Conservation (phyloP, 164 flowering plant species). For the Platanus orientalis region DNA sequence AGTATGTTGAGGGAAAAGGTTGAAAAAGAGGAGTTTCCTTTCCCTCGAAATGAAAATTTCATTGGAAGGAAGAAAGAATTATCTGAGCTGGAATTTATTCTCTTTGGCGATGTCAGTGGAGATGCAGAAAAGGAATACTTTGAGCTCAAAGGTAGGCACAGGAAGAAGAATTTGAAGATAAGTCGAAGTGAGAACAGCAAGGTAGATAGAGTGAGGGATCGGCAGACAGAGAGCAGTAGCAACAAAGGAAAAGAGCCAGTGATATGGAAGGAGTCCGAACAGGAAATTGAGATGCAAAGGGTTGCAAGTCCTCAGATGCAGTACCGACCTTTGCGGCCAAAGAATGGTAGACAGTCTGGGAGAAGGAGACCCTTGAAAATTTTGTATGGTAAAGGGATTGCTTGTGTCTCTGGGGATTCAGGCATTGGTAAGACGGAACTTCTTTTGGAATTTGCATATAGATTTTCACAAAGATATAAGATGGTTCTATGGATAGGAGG, state of each 20-base stretch:
- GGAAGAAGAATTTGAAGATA: conserved; percentile 52
- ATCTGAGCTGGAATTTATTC: conserved; percentile 77
- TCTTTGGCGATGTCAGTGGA: conserved; percentile 79
- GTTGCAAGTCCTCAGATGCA: conserved; percentile 36
- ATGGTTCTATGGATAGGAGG: conserved; percentile 97
- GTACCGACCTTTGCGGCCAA: conserved; percentile 26
- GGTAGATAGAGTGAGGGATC: conserved; percentile 31
- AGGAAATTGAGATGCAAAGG: conserved; percentile 90
- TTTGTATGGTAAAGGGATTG: conserved; percentile 84
- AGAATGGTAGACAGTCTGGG: conserved; percentile 36
- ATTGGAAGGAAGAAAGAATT: conserved; percentile 89
- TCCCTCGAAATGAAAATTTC: conserved; percentile 78
- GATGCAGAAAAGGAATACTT: conserved; percentile 79
- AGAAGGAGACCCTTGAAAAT: conserved; percentile 54
- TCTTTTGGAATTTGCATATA: conserved; percentile 81
- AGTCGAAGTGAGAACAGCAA: conserved; percentile 45
- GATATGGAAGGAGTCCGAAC: conserved; percentile 87
- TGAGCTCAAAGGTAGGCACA: conserved; percentile 70
- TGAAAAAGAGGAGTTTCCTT: conserved; percentile 84
- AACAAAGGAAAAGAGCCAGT: conserved; percentile 79
- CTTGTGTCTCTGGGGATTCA: conserved; percentile 85
- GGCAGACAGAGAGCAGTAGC: conserved; percentile 26
- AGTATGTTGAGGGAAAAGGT: conserved; percentile 74
- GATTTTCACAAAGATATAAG: conserved; percentile 78
- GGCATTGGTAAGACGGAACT: conserved; percentile 97